Evolutionary conservation across 2,329 filamentous ascomycete genomes (phyloP), one percentile per base, ranked within the genome.

Genomic region (Aspergillus sp.): DNA sequence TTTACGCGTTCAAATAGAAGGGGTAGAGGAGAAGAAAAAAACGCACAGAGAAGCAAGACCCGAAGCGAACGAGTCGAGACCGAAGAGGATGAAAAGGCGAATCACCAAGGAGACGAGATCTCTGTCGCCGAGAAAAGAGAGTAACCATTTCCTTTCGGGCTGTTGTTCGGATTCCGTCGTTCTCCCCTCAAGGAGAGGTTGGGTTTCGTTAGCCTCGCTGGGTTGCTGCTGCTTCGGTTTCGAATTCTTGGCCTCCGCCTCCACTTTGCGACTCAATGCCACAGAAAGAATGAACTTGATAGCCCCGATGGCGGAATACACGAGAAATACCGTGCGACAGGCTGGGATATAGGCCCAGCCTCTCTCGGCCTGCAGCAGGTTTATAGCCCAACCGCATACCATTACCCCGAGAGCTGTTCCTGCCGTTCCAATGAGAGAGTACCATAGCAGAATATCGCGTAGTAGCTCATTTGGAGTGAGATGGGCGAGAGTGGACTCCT

Each of bases 1-100:
- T 37, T 15, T 13, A 33, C 64, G 9, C 8, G 2, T 37, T 74
- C 73, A 64, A 73, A 20, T 20, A 17, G 17, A 22, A 33, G 13
- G 30, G 7, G 40, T 24, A n/a, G 39, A 75, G 8, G 11, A 5
- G 24, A 9, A 2, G 17, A 41, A 15, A 73, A 73, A 20, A 7
- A 76, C 82, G 71, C 75, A 86, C 79, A 85, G 67, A 20, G 86
- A 84, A 4, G 86, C 87, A 69, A 93, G 81, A 2, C 89, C 89
- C 1, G 86, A 88, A 1, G 87, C 88, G 56, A 91, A 83, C 0
- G 86, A 83, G 69, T 92, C 89, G 5, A 91, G 67, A 1, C 82
- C 82, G 64, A 91, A 88, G 1, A 93, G 76, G 7, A 88, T 72
- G 67, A 86, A 89, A 0, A 93, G 78, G 50, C 85, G 65, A 20